These are phyloP conservation scores for Mycena alexandri DNA, from an alignment of 768 basidiomycete genomes.

Conservation along the genomic window DNA sequence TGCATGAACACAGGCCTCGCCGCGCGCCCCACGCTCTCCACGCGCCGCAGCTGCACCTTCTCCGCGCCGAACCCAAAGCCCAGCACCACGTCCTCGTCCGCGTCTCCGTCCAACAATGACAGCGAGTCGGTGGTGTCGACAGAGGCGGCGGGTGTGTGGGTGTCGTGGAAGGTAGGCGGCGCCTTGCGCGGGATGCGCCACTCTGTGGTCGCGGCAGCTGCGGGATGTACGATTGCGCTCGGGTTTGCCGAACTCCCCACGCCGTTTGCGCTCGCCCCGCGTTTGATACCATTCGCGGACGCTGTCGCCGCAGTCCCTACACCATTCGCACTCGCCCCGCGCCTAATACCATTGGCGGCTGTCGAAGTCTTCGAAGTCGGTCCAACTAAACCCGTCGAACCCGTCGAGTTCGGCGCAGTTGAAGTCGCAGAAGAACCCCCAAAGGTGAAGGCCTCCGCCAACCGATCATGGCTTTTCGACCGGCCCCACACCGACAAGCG, in stretches of 20 bases:
- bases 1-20: conserved; percentile 25
- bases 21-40: conserved; percentile 16
- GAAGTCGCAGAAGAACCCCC: background rate
- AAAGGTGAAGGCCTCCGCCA: conserved; percentile 3
- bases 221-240: conserved; percentile 5
- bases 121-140: no score
- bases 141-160: no score
- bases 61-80: background rate
- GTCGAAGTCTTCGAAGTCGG: no score
- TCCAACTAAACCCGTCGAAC: no score
- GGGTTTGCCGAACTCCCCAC: background rate
- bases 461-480: background rate
- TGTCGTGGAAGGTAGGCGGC: background rate
- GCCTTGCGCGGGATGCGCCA: no score
- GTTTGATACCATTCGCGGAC: background rate
- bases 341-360: background rate
- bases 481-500: conserved; percentile 18
- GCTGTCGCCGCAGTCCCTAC: background rate
- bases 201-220: no score
- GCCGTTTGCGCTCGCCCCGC: background rate
- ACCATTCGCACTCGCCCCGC: background rate
- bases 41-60: conserved; percentile 20
- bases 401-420: no score
- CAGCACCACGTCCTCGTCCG: background rate
- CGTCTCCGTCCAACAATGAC: background rate